Conservation (phyloP, 495 filamentous ascomycete genomes). For the Chlorociboria aeruginascens region DNA sequence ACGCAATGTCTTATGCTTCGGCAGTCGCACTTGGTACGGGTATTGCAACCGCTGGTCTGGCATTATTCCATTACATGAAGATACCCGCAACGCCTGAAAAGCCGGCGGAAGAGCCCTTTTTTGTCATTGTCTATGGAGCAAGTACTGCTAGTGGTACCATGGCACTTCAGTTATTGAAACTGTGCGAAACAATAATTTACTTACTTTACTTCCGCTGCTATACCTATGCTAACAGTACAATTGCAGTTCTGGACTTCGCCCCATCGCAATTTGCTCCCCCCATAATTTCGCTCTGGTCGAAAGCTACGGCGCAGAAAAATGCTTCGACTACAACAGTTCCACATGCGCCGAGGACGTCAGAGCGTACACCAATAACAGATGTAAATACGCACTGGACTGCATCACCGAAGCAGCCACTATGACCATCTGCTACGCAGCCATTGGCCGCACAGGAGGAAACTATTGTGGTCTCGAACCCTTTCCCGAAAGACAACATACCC, state of each 20-base stretch:
- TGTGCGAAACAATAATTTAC: neutral
- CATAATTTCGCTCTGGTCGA: constrained; percentile 42
- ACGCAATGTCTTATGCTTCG: constrained; percentile 28
- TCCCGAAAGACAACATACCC: constrained; percentile 2
- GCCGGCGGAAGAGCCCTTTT: neutral
- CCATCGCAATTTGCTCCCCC: constrained; percentile 39
- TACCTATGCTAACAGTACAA: neutral
- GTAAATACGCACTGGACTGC: constrained; percentile 24
- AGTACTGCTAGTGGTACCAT: neutral
- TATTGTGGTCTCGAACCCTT: constrained; percentile 30
- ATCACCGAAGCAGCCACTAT: constrained; percentile 23
- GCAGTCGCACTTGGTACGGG: constrained; percentile 35
- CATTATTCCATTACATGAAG: neutral
- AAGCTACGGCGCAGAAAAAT: constrained; percentile 37
- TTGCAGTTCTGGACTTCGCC: constrained; percentile 20
- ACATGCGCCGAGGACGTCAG: constrained; percentile 24
- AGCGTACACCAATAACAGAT: constrained; percentile 20
- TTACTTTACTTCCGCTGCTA: neutral
- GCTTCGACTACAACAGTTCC: constrained; percentile 40
- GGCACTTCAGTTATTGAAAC: neutral
- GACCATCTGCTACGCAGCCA: constrained; percentile 27
- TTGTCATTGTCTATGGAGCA: neutral
- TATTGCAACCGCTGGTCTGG: constrained; percentile 22
- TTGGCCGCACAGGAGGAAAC: constrained; percentile 30
- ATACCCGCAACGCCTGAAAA: neutral